phyloP scores from a whole-genome alignment of 768 basidiomycete species.

The Botryobasidium botryosum region DNA sequence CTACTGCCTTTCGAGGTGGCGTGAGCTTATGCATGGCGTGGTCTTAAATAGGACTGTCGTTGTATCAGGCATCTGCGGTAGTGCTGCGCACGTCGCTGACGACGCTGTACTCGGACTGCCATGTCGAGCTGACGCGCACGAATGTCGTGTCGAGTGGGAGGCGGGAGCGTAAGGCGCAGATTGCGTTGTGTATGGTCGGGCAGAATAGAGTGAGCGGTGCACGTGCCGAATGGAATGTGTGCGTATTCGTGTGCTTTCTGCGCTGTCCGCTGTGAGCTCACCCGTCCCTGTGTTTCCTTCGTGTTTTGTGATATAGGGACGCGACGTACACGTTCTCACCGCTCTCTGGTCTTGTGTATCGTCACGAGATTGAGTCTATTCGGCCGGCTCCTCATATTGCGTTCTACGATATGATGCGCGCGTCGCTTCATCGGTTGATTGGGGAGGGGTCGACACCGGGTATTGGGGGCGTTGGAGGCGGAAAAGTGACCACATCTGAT shows the following conservation, averaged over 20 bases:
- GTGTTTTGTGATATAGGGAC: conserved; percentile 26
- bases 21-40: background rate
- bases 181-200: conserved; percentile 41
- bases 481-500: no score
- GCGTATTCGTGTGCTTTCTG: conserved; percentile 18
- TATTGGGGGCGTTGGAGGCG: no score
- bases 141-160: conserved; percentile 18
- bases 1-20: background rate
- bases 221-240: conserved; percentile 58
- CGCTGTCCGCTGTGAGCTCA: no score
- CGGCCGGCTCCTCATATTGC: conserved; percentile 49
- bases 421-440: conserved; percentile 5
- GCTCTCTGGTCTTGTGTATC: conserved; percentile 39
- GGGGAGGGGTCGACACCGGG: no score
- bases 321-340: conserved; percentile 66
- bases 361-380: conserved; percentile 58
- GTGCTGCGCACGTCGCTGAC: conserved; percentile 60
- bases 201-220: conserved; percentile 45
- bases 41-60: conserved; percentile 37
- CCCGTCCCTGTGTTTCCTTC: background rate
- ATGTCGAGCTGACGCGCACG: conserved; percentile 34
- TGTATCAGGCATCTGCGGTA: conserved; percentile 54
- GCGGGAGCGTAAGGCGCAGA: conserved; percentile 21
- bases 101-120: conserved; percentile 52
- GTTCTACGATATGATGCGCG: conserved; percentile 8